Conservation (phyloP, 805 yeast genomes). For the Yarrowia yakushimensis region DNA sequence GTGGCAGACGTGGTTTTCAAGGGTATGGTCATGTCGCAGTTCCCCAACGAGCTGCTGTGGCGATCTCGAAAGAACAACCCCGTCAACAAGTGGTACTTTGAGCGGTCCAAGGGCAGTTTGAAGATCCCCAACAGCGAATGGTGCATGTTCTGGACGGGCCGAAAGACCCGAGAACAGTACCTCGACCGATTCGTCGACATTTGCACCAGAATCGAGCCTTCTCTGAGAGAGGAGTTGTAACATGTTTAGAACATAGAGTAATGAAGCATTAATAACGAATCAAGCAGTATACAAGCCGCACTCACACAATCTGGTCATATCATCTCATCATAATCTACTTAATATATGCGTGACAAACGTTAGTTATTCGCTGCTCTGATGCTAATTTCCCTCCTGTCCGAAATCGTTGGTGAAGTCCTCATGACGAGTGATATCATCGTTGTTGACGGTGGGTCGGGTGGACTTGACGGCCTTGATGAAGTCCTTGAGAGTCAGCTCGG, state of each 20-base stretch:
- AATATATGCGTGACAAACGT: constrained; percentile 21
- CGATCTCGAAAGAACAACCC: constrained; percentile 83
- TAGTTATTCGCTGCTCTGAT: constrained; percentile 11
- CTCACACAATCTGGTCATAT: background rate
- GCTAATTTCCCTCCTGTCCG: constrained; percentile 91
- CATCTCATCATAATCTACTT: constrained; percentile 16
- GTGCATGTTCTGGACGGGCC: constrained; percentile 47
- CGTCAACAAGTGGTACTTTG: constrained; percentile 97
- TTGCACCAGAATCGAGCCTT: constrained; percentile 57
- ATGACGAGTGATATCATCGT: constrained; percentile 74
- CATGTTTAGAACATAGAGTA: background rate
- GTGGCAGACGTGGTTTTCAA: constrained; percentile 92
- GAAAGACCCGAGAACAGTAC: constrained; percentile 36
- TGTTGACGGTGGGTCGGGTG: constrained; percentile 93
- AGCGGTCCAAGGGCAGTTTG: constrained; percentile 72
- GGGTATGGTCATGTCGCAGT: constrained; percentile 59
- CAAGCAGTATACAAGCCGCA: background rate
- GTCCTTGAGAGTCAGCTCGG: constrained; percentile 84
- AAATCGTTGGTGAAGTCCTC: constrained; percentile 88
- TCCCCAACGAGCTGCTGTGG: constrained; percentile 79
- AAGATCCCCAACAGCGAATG: constrained; percentile 45
- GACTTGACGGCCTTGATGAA: constrained; percentile 87
- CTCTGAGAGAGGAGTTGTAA: constrained; percentile 34
- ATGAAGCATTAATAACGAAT: constrained; percentile 5
- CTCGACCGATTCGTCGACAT: constrained; percentile 50